Evolutionary conservation across 768 basidiomycete species (phyloP), one percentile per base, ranked within the genome.

Genomic region (Tricholoma sp.): DNA sequence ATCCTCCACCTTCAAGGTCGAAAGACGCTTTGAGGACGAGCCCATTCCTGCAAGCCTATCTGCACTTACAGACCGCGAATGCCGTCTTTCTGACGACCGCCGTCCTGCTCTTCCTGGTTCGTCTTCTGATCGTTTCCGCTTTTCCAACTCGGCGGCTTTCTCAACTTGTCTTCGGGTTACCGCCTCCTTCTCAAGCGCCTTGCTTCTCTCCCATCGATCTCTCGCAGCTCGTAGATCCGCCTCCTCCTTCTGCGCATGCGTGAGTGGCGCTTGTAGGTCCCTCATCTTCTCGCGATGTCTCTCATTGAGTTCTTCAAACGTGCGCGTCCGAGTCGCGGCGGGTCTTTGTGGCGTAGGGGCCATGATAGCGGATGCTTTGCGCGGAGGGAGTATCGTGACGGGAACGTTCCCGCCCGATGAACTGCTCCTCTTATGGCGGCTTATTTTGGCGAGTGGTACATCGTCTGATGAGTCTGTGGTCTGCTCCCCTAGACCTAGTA

Each of bases 231-330:
- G 81, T 16, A 94, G 63, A 27, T 89, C 82, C 1, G 88, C 90
- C 59, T 86, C 81, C 66, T 94, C 89, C 65, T 82, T 83, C 72
- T 87, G 84, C 2, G 86, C 86, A 62, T 83, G 80, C n/a, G 89
- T 94, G 31, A 97, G 72, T 4, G 94, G 94, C 37, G 79, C 84
- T 72, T 97, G 94, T 61, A 97, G 68, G 64, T 85, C 84, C 32
- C 80, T 81, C 75, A 97, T 81, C 72, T 91, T 90, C 72, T 89
- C 85, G 50, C 89, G 82, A 64, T 96, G 94, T 16, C 93, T 79
- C 62, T 92, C 90, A 49, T 83, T 85, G 31, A 96, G 77, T 67
- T 96, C 92, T 70, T 95, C 94, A 67, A 89, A 91, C 1, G 93
- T 92, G 57, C 84, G 82, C 24, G 86, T 81, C 14, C 88, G 84